A percentile compares a stretch with the other conserved stretches of the same genome.
Evolutionary conservation across 73 alveolate species (phyloP).

Genomic region (Paramecium biaurelia): DNA sequence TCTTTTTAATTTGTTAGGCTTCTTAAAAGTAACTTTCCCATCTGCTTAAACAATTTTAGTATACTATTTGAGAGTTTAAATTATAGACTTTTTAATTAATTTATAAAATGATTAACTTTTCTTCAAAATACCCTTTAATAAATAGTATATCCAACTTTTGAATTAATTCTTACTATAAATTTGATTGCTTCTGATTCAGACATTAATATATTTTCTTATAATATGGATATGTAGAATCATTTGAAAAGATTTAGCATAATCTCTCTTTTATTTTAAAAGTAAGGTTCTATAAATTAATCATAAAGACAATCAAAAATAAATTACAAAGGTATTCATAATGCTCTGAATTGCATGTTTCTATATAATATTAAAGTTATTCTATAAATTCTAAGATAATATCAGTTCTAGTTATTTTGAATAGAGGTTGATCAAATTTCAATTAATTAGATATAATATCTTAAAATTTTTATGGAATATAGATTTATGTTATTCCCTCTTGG

Average conservation of each 20-base stretch:
- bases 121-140: neutral
- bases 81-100: neutral
- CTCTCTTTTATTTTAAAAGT: neutral
- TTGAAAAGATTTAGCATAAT: neutral
- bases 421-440: neutral
- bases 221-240: neutral
- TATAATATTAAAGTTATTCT: neutral
- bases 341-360: neutral
- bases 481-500: neutral
- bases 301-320: neutral
- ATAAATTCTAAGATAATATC: neutral
- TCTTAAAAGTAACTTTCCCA: neutral
- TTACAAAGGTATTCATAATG: neutral
- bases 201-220: neutral
- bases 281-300: neutral
- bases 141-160: neutral
- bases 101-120: neutral
- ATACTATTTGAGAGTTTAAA: neutral
- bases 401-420: neutral
- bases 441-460: neutral
- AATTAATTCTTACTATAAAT: neutral
- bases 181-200: neutral
- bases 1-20: neutral
- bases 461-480: neutral
- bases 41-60: neutral